Base-by-base conservation (phyloP, 352 stramenopile species). In the Pythium rishiriense region DNA sequence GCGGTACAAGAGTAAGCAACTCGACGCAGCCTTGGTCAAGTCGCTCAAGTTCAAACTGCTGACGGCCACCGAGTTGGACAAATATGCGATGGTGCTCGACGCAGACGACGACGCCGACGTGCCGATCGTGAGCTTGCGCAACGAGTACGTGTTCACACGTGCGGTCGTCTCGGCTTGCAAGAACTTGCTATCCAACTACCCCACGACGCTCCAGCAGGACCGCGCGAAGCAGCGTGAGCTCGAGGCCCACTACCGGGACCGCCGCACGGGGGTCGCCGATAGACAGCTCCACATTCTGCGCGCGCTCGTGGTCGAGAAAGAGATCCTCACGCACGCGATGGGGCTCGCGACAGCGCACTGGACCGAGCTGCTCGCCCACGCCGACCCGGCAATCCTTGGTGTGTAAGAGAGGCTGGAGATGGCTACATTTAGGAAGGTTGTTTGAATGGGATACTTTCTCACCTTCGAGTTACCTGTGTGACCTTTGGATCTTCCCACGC, bases 221-320 rank as follows among this genome's bases (percentile, higher is more conserved):
- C 57, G 47, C 19, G 10, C 22, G 2, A 25, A 62, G 28, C 48
- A 64, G 6, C 31, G 26, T 19, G 49, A 62, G 3, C 35, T 66
- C 8, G 65, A 67, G 42, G n/a, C 41, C 9, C 39, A 25, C 14
- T 61, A 61, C 43, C 47, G 49, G 25, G 45, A 66, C 46, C 42
- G 52, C n/a, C 55, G 58, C 19, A 24, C 29, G 5, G 53, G 48
- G 6, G 39, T 55, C 15, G 65, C 46, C 8, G 35, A 58, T 42
- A 60, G 42, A 6, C 51, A 48, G 22, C 28, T 69, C 1, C 70
- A 90, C 7, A 69, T 86, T 0, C 56, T 75, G n/a, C 75, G 73
- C 28, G 66, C 71, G 15, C 67, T 90, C 0, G 58, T 86, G 47
- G 65, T 82, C 52, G 81, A 90, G 64, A 90, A 90, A 50, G 56